These are phyloP conservation scores for Syzygium malaccense DNA, from an alignment of 441 rosid genomes.

Conservation along the genomic window DNA sequence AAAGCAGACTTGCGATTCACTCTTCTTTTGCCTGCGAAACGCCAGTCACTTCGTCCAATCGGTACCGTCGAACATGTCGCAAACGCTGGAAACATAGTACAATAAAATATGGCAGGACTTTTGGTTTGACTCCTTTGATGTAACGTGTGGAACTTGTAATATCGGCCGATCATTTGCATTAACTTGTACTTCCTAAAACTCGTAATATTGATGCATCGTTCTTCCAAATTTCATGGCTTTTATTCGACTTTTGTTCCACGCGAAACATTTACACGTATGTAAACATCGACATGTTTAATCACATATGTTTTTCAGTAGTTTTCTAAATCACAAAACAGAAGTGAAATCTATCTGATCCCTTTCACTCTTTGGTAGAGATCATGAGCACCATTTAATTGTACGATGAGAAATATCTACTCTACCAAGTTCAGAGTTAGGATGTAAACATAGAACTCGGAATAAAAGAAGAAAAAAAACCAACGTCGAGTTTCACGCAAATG, in stretches of 20 bases:
- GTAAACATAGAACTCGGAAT: neutral
- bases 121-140: neutral
- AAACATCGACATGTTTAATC: neutral
- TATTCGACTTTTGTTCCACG: neutral
- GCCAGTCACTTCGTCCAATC: neutral
- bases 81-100: neutral
- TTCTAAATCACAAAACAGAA: accelerated
- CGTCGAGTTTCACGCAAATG: neutral
- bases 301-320: too few species aligned
- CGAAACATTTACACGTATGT: neutral
- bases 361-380: neutral
- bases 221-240: neutral
- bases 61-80: neutral
- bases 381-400: neutral
- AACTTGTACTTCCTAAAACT: neutral
- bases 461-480: neutral
- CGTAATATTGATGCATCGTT: neutral
- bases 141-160: neutral
- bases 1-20: neutral
- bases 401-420: neutral
- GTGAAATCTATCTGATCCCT: neutral
- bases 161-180: neutral
- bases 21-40: neutral
- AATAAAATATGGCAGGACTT: neutral
- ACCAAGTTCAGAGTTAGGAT: neutral